Conservation (phyloP, 352 stramenopile genomes). For the Peronospora destructor region DNA sequence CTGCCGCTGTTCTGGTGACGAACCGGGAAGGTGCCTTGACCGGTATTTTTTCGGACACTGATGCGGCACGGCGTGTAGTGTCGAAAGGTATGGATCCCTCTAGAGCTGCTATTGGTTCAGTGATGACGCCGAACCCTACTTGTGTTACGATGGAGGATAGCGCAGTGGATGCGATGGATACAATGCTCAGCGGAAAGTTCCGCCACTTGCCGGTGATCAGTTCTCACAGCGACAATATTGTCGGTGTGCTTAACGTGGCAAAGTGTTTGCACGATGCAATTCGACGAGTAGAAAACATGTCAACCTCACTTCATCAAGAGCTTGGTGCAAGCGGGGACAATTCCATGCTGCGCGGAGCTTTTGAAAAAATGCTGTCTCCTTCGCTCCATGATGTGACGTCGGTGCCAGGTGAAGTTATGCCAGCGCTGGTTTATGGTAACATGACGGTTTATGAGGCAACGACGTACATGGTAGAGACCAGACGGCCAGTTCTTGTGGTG, state of each 20-base stretch:
- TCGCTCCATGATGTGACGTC: slow-evolving; percentile 73
- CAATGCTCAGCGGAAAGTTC: slow-evolving; percentile 89
- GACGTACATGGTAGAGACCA: slow-evolving; percentile 66
- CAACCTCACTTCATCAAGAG: slow-evolving; percentile 74
- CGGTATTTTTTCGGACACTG: slow-evolving; percentile 94
- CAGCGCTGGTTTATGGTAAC: slow-evolving; percentile 64
- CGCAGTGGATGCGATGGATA: slow-evolving; percentile 75
- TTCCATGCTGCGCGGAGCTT: slow-evolving; percentile 59
- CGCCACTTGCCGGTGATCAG: slow-evolving; percentile 94
- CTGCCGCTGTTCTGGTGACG: slow-evolving; percentile 89
- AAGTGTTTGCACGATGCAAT: slow-evolving; percentile 99
- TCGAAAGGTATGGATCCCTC: slow-evolving; percentile 64
- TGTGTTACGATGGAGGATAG: slow-evolving; percentile 81
- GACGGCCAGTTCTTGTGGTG: slow-evolving; percentile 73
- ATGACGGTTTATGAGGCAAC: slow-evolving; percentile 70
- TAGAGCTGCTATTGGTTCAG: slow-evolving; percentile 54
- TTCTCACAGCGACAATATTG: slow-evolving; percentile 71
- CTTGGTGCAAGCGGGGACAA: slow-evolving; percentile 54
- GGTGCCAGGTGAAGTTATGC: slow-evolving; percentile 50
- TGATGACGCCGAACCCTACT: slow-evolving; percentile 83
- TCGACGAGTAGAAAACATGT: slow-evolving; percentile 90
- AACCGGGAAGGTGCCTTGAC: slow-evolving; percentile 80
- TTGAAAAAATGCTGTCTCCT: slow-evolving; percentile 86
- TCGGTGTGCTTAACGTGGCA: slow-evolving; percentile 95
- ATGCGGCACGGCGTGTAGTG: slow-evolving; percentile 75